A percentile compares a stretch with the other conserved stretches of the same genome.
Evolutionary conservation across 768 basidiomycete species (phyloP).

Genomic region (Trametes punicea): DNA sequence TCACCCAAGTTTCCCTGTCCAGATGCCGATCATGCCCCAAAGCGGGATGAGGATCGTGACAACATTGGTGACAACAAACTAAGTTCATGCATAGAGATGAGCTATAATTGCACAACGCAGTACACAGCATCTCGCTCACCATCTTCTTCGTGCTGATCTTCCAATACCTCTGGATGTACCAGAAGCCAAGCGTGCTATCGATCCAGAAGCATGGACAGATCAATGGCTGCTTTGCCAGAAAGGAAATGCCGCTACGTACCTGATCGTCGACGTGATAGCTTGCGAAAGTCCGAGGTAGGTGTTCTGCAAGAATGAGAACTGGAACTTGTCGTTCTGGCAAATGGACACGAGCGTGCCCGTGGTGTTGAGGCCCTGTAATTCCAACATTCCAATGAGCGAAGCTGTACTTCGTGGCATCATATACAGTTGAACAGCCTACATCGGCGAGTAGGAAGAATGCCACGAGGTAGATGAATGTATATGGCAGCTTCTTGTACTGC

Average conservation of each 20-base stretch:
- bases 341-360: constrained; percentile 73
- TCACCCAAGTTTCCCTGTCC: constrained; percentile 73
- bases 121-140: no score
- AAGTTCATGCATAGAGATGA: no score
- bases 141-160: constrained; percentile 80
- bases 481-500: constrained; percentile 73
- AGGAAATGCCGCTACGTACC: constrained; percentile 12
- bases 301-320: constrained; percentile 76
- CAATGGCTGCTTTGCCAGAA: no score
- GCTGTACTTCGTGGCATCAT: no score
- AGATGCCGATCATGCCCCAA: constrained; percentile 86
- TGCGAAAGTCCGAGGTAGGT: constrained; percentile 77
- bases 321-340: constrained; percentile 78
- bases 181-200: constrained; percentile 66
- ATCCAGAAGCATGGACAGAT: background rate
- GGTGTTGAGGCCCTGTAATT: constrained; percentile 68
- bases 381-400: background rate
- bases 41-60: constrained; percentile 75
- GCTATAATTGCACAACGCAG: no score
- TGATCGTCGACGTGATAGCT: constrained; percentile 64
- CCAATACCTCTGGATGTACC: constrained; percentile 79
- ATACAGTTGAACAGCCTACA: no score
- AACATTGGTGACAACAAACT: constrained; percentile 78
- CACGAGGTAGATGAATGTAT: constrained; percentile 79
- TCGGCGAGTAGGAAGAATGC: constrained; percentile 79